Conservation (phyloP, 495 filamentous ascomycete genomes). For the Lophium mytilinum region DNA sequence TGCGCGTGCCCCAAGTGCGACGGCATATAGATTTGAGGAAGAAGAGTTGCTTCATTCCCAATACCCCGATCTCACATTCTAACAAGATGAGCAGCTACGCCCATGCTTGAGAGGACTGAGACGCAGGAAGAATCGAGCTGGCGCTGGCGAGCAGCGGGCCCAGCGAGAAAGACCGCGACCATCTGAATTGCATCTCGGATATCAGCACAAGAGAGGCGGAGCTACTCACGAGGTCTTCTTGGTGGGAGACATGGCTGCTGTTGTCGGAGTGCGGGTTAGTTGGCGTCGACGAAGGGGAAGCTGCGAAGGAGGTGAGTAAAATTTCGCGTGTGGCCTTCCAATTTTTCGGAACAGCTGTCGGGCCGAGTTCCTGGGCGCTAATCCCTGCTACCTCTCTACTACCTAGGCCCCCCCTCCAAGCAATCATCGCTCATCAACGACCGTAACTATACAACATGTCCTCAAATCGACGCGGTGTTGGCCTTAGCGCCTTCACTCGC, state of each 20-base stretch:
- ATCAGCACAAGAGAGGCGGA: not conserved
- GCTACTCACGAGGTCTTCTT: too few species aligned
- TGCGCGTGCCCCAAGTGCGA: slow-evolving; percentile 34
- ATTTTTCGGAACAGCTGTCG: too few species aligned
- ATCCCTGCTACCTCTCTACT: too few species aligned
- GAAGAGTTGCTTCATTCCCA: slow-evolving; percentile 70
- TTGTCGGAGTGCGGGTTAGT: too few species aligned
- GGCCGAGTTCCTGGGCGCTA: too few species aligned
- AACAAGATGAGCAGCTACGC: not conserved
- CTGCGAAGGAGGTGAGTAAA: too few species aligned
- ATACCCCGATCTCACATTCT: slow-evolving; percentile 51
- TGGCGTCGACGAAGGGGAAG: too few species aligned
- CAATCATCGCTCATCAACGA: too few species aligned
- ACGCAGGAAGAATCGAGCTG: slow-evolving; percentile 76
- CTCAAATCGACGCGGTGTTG: slow-evolving; percentile 51
- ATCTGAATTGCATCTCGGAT: slow-evolving; percentile 32
- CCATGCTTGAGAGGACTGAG: slow-evolving; percentile 38
- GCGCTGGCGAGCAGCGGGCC: slow-evolving; percentile 44
- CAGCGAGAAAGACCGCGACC: slow-evolving; percentile 70
- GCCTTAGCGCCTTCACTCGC: slow-evolving; percentile 85
- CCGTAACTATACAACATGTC: not conserved
- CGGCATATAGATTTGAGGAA: slow-evolving; percentile 77
- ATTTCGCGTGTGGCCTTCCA: too few species aligned
- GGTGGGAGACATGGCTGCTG: too few species aligned
- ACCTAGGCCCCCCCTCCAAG: too few species aligned